These are phyloP conservation scores for Asparagopsis taxiformis DNA, from an alignment of 31 red algal genomes.

Conservation along the genomic window DNA sequence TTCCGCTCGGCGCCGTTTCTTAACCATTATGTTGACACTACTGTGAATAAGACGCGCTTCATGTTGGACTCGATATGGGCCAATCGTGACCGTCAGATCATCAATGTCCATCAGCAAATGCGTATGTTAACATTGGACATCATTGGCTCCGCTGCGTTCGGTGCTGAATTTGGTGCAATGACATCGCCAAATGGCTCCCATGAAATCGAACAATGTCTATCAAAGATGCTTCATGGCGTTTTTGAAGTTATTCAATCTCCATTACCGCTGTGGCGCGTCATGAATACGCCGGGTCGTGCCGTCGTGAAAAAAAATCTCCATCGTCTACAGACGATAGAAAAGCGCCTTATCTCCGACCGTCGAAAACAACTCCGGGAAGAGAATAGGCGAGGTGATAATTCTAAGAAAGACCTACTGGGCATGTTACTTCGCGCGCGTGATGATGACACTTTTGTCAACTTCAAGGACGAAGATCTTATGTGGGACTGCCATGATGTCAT, in stretches of 20 bases:
- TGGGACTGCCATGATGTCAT: constrained; percentile 50
- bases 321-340: constrained; percentile 26
- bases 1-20: constrained; percentile 17
- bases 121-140: constrained; percentile 43
- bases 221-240: constrained; percentile 23
- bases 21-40: constrained; percentile 12
- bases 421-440: constrained; percentile 28
- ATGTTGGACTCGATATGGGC: constrained; percentile 15
- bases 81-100: background rate
- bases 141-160: constrained; percentile 42
- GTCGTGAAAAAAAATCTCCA: constrained; percentile 17
- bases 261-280: constrained; percentile 33
- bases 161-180: constrained; percentile 45
- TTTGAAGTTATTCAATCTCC: constrained; percentile 38
- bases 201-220: constrained; percentile 30
- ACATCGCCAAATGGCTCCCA: constrained; percentile 14
- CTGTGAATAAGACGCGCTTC: constrained; percentile 14
- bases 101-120: constrained; percentile 53
- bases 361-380: constrained; percentile 8
- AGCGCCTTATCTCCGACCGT: constrained; percentile 7
- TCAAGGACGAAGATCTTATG: constrained; percentile 36
- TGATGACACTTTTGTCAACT: constrained; percentile 1
- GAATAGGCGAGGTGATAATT: background rate
- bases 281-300: constrained; percentile 38
- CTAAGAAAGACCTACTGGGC: constrained; percentile 31